Evolutionary conservation across 441 rosid genomes (phyloP).

Genomic region (Metrosideros polymorpha): DNA sequence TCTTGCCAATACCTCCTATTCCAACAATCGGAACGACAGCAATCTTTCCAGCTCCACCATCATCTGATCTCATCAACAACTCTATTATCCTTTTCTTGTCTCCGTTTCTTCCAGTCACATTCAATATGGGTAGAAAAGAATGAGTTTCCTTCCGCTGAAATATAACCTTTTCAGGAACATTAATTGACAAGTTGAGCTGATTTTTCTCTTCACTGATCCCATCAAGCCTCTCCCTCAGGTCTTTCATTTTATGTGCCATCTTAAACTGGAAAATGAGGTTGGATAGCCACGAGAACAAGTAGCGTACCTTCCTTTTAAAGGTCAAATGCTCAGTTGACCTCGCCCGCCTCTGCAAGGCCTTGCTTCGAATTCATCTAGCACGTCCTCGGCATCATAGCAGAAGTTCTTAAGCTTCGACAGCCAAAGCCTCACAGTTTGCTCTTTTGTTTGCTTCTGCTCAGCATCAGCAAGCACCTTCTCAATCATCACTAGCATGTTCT

Average conservation of each 20-base stretch:
- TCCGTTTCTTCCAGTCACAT: conserved; percentile 10
- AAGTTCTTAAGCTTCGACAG: not conserved
- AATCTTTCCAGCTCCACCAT: not conserved
- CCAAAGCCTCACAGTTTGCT: not conserved
- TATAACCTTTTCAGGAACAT: not conserved
- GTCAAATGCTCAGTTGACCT: not conserved
- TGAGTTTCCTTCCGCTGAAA: conserved; percentile 6
- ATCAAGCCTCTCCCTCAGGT: conserved; percentile 3
- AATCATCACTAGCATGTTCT: not conserved
- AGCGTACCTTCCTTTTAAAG: not conserved
- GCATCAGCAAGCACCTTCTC: not conserved
- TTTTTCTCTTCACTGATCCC: not conserved
- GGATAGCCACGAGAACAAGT: not conserved
- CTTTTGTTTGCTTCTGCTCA: not conserved
- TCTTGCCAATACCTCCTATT: conserved; percentile 18
- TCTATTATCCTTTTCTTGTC: conserved; percentile 5
- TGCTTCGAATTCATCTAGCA: not conserved
- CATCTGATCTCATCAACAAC: not conserved
- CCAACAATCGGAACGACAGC: conserved; percentile 6
- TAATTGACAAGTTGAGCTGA: not conserved
- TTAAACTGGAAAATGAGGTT: not conserved
- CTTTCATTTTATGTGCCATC: not conserved
- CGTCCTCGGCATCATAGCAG: not conserved
- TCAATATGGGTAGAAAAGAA: not conserved
- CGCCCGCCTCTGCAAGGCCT: not conserved